Evolutionary conservation across 2,329 filamentous ascomycete species (phyloP).

Genomic region (Chaetothyriales sp.): DNA sequence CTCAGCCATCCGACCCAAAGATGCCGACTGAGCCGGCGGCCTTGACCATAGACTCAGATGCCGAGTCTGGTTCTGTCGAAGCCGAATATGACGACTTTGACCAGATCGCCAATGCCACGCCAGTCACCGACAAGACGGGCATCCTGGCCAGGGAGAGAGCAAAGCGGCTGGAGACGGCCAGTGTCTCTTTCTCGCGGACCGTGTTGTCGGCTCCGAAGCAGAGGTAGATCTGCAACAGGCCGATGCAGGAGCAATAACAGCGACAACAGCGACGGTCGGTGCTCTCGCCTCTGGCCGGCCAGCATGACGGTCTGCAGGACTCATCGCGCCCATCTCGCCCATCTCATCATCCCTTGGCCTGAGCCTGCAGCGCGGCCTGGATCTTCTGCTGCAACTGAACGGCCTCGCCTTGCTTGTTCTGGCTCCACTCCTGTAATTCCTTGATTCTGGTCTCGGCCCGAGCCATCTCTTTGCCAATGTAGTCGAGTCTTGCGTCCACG

Average conservation of each 20-base stretch:
- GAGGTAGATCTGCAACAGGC: slow-evolving; percentile 21
- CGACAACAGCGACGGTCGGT: too few species aligned
- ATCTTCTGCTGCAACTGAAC: slow-evolving; percentile 18
- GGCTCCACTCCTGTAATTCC: slow-evolving; percentile 49
- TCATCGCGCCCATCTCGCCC: not conserved
- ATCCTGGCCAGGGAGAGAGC: slow-evolving; percentile 49
- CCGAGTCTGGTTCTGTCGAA: slow-evolving; percentile 55
- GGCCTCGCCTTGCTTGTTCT: slow-evolving; percentile 53
- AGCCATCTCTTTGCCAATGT: slow-evolving; percentile 81
- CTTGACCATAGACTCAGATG: slow-evolving; percentile 45
- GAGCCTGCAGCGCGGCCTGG: slow-evolving; percentile 14
- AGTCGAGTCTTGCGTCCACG: slow-evolving; percentile 80
- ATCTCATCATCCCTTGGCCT: slow-evolving; percentile 8
- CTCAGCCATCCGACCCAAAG: not conserved
- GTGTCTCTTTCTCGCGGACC: slow-evolving; percentile 37
- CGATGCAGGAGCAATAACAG: not conserved
- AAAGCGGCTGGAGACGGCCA: slow-evolving; percentile 35
- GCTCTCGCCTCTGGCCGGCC: too few species aligned
- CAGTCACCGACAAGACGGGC: slow-evolving; percentile 74
- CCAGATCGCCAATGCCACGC: slow-evolving; percentile 80
- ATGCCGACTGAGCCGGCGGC: slow-evolving; percentile 2
- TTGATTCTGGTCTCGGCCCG: slow-evolving; percentile 54
- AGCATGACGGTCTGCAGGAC: too few species aligned
- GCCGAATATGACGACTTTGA: slow-evolving; percentile 65
- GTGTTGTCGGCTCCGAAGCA: slow-evolving; percentile 37